Evolutionary conservation across 495 filamentous ascomycete genomes (phyloP), one percentile per base, ranked within the genome.

Genomic region (Staphylotrichum longicolle): DNA sequence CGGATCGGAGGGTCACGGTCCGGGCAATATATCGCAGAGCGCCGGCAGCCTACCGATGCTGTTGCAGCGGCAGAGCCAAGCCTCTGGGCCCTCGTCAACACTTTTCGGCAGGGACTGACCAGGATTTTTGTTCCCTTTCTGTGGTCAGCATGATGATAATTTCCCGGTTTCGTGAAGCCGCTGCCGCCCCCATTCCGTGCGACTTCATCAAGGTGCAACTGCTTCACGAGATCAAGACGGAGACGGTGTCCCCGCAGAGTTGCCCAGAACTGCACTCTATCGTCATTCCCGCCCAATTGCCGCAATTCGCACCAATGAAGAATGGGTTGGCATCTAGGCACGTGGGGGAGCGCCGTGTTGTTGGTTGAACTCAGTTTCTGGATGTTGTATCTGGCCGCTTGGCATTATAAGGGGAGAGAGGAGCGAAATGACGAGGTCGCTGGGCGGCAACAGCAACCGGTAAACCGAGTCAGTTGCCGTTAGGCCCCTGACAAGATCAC

Each of bases 21-120:
- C 68, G 68, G 51, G 4, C 68, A 65, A 66, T 44, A 64, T 30
- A 47, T 30, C 68, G 65, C 41, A 57, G 54, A 45, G 53, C 58
- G 65, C 60, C 30, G 10, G 20, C 20, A 27, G 20, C 20, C 20
- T 27, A 27, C 20, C 20, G 20, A 27, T 27, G 20, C 20, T 27
- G 20, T 27, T 27, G 20, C 20, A 27, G 20, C 20, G 20, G 20
- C 20, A 54, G 58, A 64, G 68, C 68, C 68, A 70, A 70, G 68
- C 58, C 30, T 63, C 55, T 67, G 60, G 65, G 63, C 56, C 37
- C 35, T 42, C 32, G 27, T 57, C 56, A 37, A 45, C 20, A 12
- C 39, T n/a, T 57, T 12, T 47, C 47, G 46, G 56, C 51, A 46
- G 37, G 50, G 4, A 42, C 40, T 55, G 9, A 30, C 55, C 41